These are phyloP conservation scores for Fusarium heterosporum DNA, from an alignment of 2,329 filamentous ascomycete species.

Conservation along the genomic window DNA sequence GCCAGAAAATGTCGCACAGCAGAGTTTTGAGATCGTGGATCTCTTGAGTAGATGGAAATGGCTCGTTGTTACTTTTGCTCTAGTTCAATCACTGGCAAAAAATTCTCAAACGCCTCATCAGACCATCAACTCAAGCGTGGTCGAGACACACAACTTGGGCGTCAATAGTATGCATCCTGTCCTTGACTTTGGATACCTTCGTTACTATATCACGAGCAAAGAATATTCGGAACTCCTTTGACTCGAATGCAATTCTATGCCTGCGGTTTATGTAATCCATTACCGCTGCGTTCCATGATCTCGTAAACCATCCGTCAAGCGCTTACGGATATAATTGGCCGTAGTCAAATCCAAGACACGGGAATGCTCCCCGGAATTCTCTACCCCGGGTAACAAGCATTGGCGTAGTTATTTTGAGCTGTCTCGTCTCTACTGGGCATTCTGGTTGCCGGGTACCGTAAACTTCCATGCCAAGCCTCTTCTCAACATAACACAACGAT, in stretches of 20 bases:
- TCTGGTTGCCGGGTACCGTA: conserved; percentile 4
- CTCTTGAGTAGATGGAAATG: not conserved
- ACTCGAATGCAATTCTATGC: not conserved
- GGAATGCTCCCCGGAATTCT: conserved; percentile 6
- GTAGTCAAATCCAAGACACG: conserved; percentile 19
- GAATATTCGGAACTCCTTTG: not conserved
- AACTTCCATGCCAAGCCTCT: not conserved
- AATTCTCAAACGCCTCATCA: conserved; percentile 2
- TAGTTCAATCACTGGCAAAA: not conserved
- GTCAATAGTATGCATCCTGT: not conserved
- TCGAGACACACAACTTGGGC: not conserved
- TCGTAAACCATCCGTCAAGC: not conserved
- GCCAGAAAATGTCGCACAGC: conserved; percentile 19
- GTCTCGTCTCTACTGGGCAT: conserved; percentile 1
- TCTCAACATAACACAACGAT: not conserved
- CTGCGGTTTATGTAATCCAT: not conserved
- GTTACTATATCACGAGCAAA: not conserved
- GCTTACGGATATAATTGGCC: not conserved
- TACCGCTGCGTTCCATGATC: not conserved
- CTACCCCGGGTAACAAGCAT: conserved; percentile 17
- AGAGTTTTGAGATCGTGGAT: not conserved
- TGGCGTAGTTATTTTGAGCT: conserved; percentile 35
- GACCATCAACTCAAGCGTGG: not conserved
- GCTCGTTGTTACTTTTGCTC: not conserved
- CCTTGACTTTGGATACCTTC: too few species aligned